These are phyloP conservation scores for Perkinsus chesapeaki DNA, from an alignment of 169 alveolate genomes.

Conservation along the genomic window DNA sequence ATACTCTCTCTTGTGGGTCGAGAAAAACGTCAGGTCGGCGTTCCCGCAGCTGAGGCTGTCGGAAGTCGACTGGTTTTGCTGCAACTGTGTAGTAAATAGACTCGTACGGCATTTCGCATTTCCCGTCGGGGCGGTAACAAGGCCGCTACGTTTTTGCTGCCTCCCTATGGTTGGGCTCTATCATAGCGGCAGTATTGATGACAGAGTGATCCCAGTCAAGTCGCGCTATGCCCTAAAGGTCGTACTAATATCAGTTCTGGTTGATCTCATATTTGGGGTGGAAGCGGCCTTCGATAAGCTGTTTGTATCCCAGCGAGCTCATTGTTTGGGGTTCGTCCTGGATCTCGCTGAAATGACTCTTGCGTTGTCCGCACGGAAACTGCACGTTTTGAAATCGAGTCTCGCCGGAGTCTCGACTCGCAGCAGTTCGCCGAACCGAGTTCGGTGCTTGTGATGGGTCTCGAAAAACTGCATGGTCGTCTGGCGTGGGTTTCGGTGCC, in stretches of 20 bases:
- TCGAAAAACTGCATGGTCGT: neutral
- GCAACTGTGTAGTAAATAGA: neutral
- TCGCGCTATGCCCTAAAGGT: neutral
- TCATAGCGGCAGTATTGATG: neutral
- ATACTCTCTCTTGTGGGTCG: no score
- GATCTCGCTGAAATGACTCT: neutral
- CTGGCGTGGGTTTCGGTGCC: neutral
- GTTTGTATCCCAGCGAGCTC: neutral
- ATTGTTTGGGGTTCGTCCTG: neutral
- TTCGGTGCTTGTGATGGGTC: neutral
- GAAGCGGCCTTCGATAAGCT: neutral
- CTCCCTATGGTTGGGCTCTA: neutral
- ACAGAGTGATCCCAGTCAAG: neutral
- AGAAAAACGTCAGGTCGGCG: no score
- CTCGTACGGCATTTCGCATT: neutral
- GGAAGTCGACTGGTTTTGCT: no score
- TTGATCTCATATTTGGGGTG: neutral
- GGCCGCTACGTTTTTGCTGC: neutral
- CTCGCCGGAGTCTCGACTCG: neutral
- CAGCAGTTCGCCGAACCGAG: neutral
- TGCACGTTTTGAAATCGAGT: neutral
- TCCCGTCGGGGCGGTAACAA: neutral
- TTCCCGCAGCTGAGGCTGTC: no score
- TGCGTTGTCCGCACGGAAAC: neutral
- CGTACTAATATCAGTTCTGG: neutral